These are phyloP conservation scores for Styphnolobium japonicum DNA, from an alignment of 306 rosid genomes.

Conservation along the genomic window DNA sequence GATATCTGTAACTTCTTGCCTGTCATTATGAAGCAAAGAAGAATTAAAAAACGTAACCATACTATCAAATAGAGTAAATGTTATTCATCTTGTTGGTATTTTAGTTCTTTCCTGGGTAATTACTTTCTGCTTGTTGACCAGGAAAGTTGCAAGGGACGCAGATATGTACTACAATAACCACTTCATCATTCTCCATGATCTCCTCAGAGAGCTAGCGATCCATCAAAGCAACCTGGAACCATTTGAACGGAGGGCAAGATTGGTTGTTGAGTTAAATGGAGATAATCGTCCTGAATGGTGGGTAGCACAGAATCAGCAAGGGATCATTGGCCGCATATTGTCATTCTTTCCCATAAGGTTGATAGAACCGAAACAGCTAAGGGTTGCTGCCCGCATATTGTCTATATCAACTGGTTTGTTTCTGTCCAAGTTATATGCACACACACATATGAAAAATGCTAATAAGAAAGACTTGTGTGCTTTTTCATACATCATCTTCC, in stretches of 20 bases:
- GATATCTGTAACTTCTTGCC: neutral
- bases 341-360: neutral
- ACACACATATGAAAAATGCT: neutral
- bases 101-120: neutral
- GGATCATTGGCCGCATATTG: conserved; percentile 23
- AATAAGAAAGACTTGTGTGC: neutral
- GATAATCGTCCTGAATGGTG: conserved; percentile 56
- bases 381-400: conserved; percentile 33
- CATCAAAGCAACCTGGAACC: conserved; percentile 24
- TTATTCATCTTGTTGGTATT: neutral
- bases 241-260: conserved; percentile 38
- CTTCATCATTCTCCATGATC: conserved; percentile 54
- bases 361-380: conserved; percentile 13
- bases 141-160: conserved; percentile 45
- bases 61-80: neutral
- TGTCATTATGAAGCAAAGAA: neutral
- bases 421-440: neutral
- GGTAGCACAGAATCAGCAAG: conserved; percentile 34
- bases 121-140: conserved; percentile 21
- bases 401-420: conserved; percentile 69
- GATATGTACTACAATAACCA: conserved; percentile 58
- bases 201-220: conserved; percentile 68
- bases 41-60: neutral
- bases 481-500: neutral
- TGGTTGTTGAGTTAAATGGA: conserved; percentile 45